A percentile compares a stretch with the other conserved stretches of the same genome.
Evolutionary conservation across 1,139 yeast species (phyloP).

Genomic region (Yamadazyma trypodendri): DNA sequence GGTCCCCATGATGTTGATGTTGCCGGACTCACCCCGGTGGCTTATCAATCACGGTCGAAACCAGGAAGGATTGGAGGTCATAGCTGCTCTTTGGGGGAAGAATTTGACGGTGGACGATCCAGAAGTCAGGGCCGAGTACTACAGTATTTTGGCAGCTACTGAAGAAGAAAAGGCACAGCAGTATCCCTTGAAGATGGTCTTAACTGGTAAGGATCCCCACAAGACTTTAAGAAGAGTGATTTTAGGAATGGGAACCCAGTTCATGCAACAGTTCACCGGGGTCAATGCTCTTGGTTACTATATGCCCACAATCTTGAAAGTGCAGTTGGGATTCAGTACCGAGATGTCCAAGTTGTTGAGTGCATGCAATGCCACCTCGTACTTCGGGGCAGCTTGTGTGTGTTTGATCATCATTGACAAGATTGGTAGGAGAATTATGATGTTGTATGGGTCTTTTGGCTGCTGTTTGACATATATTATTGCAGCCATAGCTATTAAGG

Average conservation of each 20-base stretch:
- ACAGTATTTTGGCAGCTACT: constrained; percentile 15
- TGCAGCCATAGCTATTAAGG: constrained; percentile 37
- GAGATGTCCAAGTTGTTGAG: constrained; percentile 40
- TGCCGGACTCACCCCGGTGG: constrained; percentile 53
- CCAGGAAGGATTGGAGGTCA: constrained; percentile 16
- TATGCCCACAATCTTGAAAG: constrained; percentile 31
- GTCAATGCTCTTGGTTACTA: constrained; percentile 42
- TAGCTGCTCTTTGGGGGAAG: constrained; percentile 16
- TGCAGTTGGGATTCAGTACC: constrained; percentile 28
- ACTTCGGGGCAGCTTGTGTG: constrained; percentile 55
- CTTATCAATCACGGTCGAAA: constrained; percentile 20
- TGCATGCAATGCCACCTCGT: constrained; percentile 56
- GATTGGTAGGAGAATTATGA: constrained; percentile 57
- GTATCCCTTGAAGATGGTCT: constrained; percentile 13
- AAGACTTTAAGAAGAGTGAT: constrained; percentile 30
- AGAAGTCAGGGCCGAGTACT: constrained; percentile 14
- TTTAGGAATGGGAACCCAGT: constrained; percentile 37
- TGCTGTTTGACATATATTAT: constrained; percentile 38
- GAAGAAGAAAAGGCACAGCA: constrained; percentile 15
- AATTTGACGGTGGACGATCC: constrained; percentile 9
- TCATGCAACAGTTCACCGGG: constrained; percentile 42
- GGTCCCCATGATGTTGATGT: constrained; percentile 17
- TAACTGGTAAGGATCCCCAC: constrained; percentile 14
- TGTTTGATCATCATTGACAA: constrained; percentile 57
- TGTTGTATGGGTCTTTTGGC: constrained; percentile 44